Conservation (phyloP, 2,329 filamentous ascomycete genomes). For the Monilinia vaccinii-corymbosi region DNA sequence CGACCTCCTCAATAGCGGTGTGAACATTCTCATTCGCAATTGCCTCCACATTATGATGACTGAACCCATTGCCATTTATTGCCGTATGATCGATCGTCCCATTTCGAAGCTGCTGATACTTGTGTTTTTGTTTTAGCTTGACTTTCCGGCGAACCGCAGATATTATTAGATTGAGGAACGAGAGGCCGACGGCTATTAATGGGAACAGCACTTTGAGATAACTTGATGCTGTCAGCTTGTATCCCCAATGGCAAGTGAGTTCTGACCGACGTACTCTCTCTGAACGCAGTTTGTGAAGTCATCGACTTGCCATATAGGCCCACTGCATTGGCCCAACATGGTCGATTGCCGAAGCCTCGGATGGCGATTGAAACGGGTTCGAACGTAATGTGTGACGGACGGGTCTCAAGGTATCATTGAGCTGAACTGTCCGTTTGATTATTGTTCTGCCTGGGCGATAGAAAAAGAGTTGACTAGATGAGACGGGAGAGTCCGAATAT, state of each 20-base stretch:
- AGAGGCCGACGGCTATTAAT: slow-evolving; percentile 59
- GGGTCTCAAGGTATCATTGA: slow-evolving; percentile 1
- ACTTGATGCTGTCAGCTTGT: slow-evolving; percentile 35
- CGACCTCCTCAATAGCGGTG: slow-evolving; percentile 39
- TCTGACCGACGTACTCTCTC: slow-evolving; percentile 51
- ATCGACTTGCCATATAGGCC: slow-evolving; percentile 47
- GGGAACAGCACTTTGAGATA: slow-evolving; percentile 77
- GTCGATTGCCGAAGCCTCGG: background rate
- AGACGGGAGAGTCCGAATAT: background rate
- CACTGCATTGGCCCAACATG: slow-evolving; percentile 26
- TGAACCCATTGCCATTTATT: slow-evolving; percentile 14
- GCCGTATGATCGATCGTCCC: slow-evolving; percentile 32
- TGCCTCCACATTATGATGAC: background rate
- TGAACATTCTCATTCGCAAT: slow-evolving; percentile 27
- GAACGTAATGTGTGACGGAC: background rate
- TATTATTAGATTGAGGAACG: slow-evolving; percentile 55
- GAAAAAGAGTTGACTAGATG: background rate
- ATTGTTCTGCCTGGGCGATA: background rate
- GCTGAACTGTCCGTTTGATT: background rate
- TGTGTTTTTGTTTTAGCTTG: slow-evolving; percentile 41
- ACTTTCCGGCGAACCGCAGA: slow-evolving; percentile 47
- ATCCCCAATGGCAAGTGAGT: too few relatives aligned
- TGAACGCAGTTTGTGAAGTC: slow-evolving; percentile 57
- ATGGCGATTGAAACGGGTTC: background rate
- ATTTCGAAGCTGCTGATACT: slow-evolving; percentile 48